phyloP scores from a whole-genome alignment of 2,329 filamentous ascomycete species.

The Penicillium corylophilum region DNA sequence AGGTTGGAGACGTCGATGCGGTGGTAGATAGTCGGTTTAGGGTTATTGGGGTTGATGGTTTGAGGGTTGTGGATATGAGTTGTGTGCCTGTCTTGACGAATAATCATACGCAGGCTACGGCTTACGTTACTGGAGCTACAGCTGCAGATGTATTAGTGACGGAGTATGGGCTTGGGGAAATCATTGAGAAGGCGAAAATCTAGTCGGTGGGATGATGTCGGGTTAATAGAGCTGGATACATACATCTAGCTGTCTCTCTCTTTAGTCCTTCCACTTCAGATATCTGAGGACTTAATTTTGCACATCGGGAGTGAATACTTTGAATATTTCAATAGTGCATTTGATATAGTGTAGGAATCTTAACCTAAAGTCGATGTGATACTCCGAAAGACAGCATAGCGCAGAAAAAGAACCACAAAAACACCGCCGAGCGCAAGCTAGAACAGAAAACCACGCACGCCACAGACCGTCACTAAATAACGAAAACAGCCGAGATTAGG shows the following conservation, averaged over 20 bases:
- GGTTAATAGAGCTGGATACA: too few species aligned
- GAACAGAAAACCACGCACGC: constrained; percentile 14
- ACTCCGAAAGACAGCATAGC: not conserved
- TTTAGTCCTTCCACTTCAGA: too few species aligned
- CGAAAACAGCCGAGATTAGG: not conserved
- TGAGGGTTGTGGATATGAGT: constrained; percentile 48
- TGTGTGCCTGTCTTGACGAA: constrained; percentile 44
- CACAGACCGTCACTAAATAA: constrained; percentile 18
- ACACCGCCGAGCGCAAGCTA: constrained; percentile 14
- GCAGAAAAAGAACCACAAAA: constrained; percentile 13
- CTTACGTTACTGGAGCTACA: constrained; percentile 55
- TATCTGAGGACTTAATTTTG: too few species aligned
- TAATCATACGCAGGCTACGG: constrained; percentile 54
- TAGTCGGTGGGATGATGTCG: too few species aligned
- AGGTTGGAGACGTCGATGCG: constrained; percentile 40
- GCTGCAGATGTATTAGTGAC: constrained; percentile 52
- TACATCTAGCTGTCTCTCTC: too few species aligned
- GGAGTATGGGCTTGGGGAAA: constrained; percentile 42
- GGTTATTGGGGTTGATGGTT: constrained; percentile 37
- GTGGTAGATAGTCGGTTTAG: constrained; percentile 50
- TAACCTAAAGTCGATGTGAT: not conserved
- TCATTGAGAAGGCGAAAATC: constrained; percentile 16
- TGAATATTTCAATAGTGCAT: not conserved
- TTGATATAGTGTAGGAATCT: not conserved
- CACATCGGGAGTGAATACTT: too few species aligned